phyloP scores from a whole-genome alignment of 345 rosid genomes.

The Microthlaspi erraticum region DNA sequence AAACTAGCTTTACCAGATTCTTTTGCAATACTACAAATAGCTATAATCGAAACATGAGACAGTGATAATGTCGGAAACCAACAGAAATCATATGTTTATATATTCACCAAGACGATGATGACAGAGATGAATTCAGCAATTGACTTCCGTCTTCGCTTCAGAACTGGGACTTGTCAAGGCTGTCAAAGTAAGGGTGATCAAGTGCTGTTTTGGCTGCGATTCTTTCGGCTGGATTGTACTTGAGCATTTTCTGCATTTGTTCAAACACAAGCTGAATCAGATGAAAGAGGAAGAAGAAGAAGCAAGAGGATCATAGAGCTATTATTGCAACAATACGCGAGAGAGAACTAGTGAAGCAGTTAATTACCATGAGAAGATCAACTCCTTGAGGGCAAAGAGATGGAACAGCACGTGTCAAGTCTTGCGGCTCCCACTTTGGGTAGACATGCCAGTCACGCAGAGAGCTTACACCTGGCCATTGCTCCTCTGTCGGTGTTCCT shows the following conservation, averaged over 20 bases:
- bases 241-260: slow-evolving; percentile 76
- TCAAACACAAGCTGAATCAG: slow-evolving; percentile 31
- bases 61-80: slow-evolving; percentile 16
- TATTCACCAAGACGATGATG: slow-evolving; percentile 66
- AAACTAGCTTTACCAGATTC: not conserved
- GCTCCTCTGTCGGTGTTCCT: slow-evolving; percentile 85
- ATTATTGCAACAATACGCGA: not conserved
- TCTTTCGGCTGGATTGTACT: slow-evolving; percentile 81
- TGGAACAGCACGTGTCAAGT: slow-evolving; percentile 72
- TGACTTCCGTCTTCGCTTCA: slow-evolving; percentile 44
- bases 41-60: slow-evolving; percentile 8
- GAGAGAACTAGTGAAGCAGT: not conserved
- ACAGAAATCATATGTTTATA: slow-evolving; percentile 7
- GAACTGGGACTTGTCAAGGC: slow-evolving; percentile 92
- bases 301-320: slow-evolving; percentile 8
- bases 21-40: slow-evolving; percentile 4
- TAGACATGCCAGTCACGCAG: slow-evolving; percentile 93
- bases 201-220: slow-evolving; percentile 90
- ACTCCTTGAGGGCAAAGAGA: slow-evolving; percentile 78
- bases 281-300: not conserved
- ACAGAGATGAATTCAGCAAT: not conserved
- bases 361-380: slow-evolving; percentile 76
- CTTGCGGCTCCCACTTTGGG: slow-evolving; percentile 84
- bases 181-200: slow-evolving; percentile 86
- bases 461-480: slow-evolving; percentile 87